Base-by-base conservation (phyloP, 306 rosid species). In the Cucurbita moschata region DNA sequence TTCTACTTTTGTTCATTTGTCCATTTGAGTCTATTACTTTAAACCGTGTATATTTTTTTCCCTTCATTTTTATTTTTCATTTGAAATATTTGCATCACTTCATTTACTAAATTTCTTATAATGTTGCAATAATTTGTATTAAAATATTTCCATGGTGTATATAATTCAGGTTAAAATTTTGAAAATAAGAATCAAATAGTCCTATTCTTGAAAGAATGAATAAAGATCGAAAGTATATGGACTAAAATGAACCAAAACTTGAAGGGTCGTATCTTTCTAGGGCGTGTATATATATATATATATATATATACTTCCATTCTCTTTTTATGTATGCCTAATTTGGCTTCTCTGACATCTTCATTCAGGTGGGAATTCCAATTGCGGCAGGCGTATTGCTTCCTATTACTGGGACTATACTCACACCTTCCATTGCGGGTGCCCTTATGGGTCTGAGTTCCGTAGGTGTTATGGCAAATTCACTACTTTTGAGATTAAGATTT, bases 361-460 rank as follows among this genome's bases (percentile, higher is more conserved):
- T 78, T 57, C 86, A 93, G 98, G 96, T 93, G 75, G 98, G 97
- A 68, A 84, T 93, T 82, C 98, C 98, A 82, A 87, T 93, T 77
- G 98, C 97, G 39, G 97, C 97, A 39, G 98, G 98, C 76, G 82
- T 85, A 75, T 75, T 93, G 87, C 86, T 90, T 74, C 98, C 97
- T 13, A 69, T 88, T 65, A 90, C 88, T 55, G 97, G 98, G 63
- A 87, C 92, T 46, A 76, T 90, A 80, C 82, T 93, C 83, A 93
- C 94, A 76, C 98, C 98, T 58, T 93, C 97, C 60, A 93, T 93
- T 58, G 98, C 98, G 6, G 98, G 98, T 79, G 98, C 97, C 19
- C 90, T 93, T 51, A 88, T 93, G 98, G 97, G 96, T 38, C 75
- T 93, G 77, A 88, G 97, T 81, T 93, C 97, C 77, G 75, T 90